These are phyloP conservation scores for Suillus fuscotomentosus DNA, from an alignment of 768 basidiomycete species.

Conservation along the genomic window DNA sequence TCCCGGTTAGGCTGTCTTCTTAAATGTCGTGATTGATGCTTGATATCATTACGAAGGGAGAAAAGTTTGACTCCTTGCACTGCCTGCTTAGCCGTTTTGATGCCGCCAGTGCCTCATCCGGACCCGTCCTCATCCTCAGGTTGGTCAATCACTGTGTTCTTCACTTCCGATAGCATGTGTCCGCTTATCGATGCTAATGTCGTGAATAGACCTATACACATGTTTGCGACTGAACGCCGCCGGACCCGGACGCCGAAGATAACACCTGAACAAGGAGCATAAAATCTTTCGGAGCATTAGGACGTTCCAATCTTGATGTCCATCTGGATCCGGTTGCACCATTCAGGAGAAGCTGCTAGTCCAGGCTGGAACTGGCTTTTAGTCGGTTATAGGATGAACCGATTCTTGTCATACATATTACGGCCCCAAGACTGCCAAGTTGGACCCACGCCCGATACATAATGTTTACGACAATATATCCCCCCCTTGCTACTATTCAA, in stretches of 20 bases:
- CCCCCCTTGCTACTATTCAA: background rate
- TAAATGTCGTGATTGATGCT: background rate
- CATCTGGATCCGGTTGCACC: background rate
- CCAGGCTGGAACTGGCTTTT: background rate
- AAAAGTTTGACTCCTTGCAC: background rate
- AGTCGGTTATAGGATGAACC: background rate
- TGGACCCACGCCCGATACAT: background rate
- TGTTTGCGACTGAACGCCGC: background rate
- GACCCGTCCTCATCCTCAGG: background rate
- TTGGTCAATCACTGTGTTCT: background rate
- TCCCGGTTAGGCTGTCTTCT: background rate
- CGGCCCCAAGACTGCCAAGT: background rate
- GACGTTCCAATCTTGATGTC: background rate
- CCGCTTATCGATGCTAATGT: background rate
- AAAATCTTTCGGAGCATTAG: background rate
- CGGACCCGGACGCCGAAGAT: background rate
- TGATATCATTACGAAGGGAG: background rate
- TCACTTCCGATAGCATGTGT: background rate
- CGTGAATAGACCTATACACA: background rate
- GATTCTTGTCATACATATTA: too few relatives aligned
- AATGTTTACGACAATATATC: background rate
- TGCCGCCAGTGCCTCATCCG: too few relatives aligned
- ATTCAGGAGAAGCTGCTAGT: background rate
- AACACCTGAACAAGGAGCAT: background rate
- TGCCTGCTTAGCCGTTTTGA: background rate